phyloP scores from a whole-genome alignment of 768 basidiomycete species.

The Panaeolus papilionaceus region DNA sequence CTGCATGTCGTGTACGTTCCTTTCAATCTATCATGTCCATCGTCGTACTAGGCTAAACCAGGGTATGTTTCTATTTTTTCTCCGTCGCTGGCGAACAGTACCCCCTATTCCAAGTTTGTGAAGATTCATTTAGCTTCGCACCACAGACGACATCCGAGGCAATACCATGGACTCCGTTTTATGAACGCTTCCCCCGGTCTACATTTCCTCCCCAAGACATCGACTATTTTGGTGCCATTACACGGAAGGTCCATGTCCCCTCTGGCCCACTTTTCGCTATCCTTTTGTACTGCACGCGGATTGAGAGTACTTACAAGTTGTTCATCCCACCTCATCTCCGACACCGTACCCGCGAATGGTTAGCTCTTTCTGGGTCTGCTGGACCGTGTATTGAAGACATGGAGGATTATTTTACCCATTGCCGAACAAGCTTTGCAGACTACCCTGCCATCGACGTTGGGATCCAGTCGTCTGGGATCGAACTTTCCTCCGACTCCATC shows the following conservation, averaged over 20 bases:
- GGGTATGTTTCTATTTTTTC: conserved; percentile 9
- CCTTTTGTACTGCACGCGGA: conserved; percentile 52
- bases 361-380: conserved; percentile 31
- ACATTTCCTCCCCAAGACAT: conserved; percentile 37
- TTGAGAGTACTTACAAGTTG: conserved; percentile 38
- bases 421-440: conserved; percentile 46
- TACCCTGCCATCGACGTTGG: conserved; percentile 34
- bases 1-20: conserved; percentile 53
- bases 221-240: conserved; percentile 49
- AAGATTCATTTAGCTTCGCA: conserved; percentile 38
- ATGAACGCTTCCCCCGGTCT: conserved; percentile 28
- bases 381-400: conserved; percentile 58
- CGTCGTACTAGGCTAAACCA: conserved; percentile 2
- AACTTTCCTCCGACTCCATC: conserved; percentile 22
- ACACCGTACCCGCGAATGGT: conserved; percentile 39
- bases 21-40: conserved; percentile 7
- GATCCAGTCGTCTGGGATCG: conserved; percentile 23
- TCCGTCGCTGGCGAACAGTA: conserved; percentile 38
- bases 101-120: conserved; percentile 48
- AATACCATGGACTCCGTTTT: conserved; percentile 10
- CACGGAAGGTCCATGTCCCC: conserved; percentile 41
- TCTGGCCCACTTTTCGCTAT: conserved; percentile 52
- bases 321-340: conserved; percentile 47
- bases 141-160: neutral
- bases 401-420: conserved; percentile 46